phyloP scores from a whole-genome alignment of 2,329 filamentous ascomycete species.

The Xylogone sp. region DNA sequence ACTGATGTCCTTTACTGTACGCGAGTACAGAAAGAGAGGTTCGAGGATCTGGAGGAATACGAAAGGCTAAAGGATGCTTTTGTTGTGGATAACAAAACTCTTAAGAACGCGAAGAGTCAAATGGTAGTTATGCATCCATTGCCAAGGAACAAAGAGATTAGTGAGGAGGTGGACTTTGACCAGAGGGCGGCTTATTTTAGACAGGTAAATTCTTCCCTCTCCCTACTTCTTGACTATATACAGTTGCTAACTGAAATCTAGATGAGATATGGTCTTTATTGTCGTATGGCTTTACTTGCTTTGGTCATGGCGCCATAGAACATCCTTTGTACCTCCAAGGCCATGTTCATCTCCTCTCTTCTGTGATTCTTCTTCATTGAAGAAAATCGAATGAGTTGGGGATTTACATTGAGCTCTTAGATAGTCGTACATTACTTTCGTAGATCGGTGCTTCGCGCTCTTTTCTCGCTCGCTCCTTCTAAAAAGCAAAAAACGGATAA shows the following conservation, averaged over 20 bases:
- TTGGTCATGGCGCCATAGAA: conserved; percentile 67
- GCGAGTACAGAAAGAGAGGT: conserved; percentile 93
- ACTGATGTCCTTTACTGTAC: conserved; percentile 97
- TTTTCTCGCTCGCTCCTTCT: background rate
- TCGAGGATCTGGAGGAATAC: conserved; percentile 75
- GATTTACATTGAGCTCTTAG: background rate
- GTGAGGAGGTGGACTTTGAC: conserved; percentile 96
- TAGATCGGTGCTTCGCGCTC: background rate
- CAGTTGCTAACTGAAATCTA: too few species aligned
- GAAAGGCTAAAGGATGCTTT: conserved; percentile 86
- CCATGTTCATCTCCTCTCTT: background rate
- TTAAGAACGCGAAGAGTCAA: conserved; percentile 86
- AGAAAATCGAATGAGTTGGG: too few species aligned
- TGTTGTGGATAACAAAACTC: conserved; percentile 82
- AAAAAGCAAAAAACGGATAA: background rate
- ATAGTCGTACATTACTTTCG: background rate
- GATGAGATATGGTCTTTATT: conserved; percentile 98
- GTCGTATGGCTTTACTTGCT: conserved; percentile 93
- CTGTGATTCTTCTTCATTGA: background rate
- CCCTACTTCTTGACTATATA: too few species aligned
- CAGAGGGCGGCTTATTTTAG: conserved; percentile 95
- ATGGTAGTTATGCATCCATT: conserved; percentile 97
- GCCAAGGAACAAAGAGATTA: conserved; percentile 88
- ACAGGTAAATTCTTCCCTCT: conserved; percentile 68
- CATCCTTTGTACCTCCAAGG: background rate